These are phyloP conservation scores for Candida succiphila DNA, from an alignment of 805 yeast species.

Conservation along the genomic window DNA sequence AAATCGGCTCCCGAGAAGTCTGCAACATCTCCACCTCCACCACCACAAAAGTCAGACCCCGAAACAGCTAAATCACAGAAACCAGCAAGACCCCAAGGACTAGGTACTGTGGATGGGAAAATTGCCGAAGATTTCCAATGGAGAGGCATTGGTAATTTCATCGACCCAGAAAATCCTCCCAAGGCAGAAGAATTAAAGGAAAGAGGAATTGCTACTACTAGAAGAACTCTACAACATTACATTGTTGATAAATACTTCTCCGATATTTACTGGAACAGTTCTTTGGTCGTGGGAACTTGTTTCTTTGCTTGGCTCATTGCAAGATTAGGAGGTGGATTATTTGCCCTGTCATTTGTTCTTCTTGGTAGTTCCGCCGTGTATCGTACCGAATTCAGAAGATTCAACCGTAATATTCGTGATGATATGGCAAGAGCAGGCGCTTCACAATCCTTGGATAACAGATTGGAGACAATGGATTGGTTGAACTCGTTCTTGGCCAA, in stretches of 20 bases:
- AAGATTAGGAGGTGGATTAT: conserved; percentile 51
- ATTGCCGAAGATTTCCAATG: conserved; percentile 19
- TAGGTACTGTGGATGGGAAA: no score
- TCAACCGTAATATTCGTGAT: conserved; percentile 64
- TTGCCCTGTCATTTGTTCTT: conserved; percentile 50
- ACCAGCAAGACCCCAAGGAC: no score
- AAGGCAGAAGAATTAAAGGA: conserved; percentile 7
- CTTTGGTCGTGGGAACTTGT: conserved; percentile 58
- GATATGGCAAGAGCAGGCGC: conserved; percentile 61
- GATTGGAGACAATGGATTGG: conserved; percentile 74
- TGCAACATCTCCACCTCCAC: no score
- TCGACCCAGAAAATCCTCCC: conserved; percentile 17
- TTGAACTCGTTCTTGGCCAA: conserved; percentile 65
- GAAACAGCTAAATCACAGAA: no score
- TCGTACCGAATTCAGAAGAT: conserved; percentile 65
- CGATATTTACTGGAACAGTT: conserved; percentile 65
- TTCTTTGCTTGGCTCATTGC: conserved; percentile 64
- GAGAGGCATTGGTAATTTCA: conserved; percentile 23
- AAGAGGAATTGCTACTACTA: conserved; percentile 7
- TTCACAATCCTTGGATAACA: conserved; percentile 51
- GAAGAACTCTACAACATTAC: conserved; percentile 40
- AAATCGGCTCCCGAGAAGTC: no score
- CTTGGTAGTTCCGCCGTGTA: conserved; percentile 58
- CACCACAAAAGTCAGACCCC: no score
- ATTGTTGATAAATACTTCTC: conserved; percentile 60